A percentile compares a stretch with the other conserved stretches of the same genome.
phyloP scores from a whole-genome alignment of 371 early-diverging fungal genomes.

The Actinomortierella ambigua region DNA sequence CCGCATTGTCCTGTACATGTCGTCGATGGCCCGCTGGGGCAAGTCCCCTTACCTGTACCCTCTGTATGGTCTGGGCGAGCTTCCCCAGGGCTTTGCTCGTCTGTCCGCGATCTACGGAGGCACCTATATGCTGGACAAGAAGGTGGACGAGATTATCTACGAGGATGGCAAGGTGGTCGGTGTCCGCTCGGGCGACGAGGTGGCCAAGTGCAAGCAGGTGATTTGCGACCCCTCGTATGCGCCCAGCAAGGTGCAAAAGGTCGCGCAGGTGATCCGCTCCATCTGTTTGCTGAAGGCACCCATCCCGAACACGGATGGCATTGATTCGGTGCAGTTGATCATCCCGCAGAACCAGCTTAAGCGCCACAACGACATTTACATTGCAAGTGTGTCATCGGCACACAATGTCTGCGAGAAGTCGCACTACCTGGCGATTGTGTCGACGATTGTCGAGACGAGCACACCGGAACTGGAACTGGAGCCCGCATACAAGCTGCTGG shows the following conservation, averaged over 20 bases:
- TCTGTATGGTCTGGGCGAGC: slow-evolving; percentile 98
- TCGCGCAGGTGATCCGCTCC: slow-evolving; percentile 91
- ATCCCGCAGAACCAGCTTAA: slow-evolving; percentile 96
- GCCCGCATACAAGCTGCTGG: slow-evolving; percentile 87
- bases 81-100: slow-evolving; percentile 99
- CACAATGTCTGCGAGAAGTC: slow-evolving; percentile 93
- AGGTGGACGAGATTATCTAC: slow-evolving; percentile 90
- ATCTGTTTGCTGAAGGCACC: slow-evolving; percentile 94
- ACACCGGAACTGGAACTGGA: slow-evolving; percentile 91
- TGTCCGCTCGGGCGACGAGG: slow-evolving; percentile 86
- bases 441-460: slow-evolving; percentile 91
- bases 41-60: slow-evolving; percentile 99
- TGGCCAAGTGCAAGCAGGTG: slow-evolving; percentile 83
- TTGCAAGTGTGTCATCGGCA: slow-evolving; percentile 87
- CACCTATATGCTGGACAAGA: slow-evolving; percentile 96
- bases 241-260: slow-evolving; percentile 72
- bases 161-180: slow-evolving; percentile 88
- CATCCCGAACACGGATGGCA: slow-evolving; percentile 88
- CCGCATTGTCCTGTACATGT: slow-evolving; percentile 93
- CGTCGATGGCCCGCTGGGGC: slow-evolving; percentile 95
- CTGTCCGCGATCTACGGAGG: slow-evolving; percentile 97
- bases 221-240: slow-evolving; percentile 98
- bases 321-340: slow-evolving; percentile 93
- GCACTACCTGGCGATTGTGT: slow-evolving; percentile 93
- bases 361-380: slow-evolving; percentile 93